Percentiles rank a stretch among this genome's conserved stretches.
phyloP scores from a whole-genome alignment of 805 yeast genomes.

The Priceomyces castillae region DNA sequence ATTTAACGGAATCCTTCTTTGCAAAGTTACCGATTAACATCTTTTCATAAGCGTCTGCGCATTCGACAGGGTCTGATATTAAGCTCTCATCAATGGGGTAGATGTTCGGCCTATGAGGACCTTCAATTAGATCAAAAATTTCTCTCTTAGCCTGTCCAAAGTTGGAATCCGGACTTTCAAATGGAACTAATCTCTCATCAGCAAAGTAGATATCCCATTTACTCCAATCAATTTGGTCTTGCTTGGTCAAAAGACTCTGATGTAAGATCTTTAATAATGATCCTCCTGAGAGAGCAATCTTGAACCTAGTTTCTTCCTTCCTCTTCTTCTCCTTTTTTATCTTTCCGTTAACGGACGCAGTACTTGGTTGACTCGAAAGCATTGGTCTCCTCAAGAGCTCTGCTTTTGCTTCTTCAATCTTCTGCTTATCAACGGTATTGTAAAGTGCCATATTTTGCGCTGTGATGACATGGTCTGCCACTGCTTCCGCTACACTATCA shows the following conservation, averaged over 20 bases:
- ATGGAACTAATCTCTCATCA: conserved; percentile 92
- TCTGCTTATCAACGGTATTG: conserved; percentile 35
- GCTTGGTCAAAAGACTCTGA: conserved; percentile 76
- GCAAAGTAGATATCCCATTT: conserved; percentile 97
- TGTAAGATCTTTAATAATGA: conserved; percentile 81
- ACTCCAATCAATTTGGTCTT: conserved; percentile 77
- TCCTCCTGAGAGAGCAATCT: conserved; percentile 92
- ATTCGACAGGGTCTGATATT: conserved; percentile 79
- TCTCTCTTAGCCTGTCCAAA: conserved; percentile 86
- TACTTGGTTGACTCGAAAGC: conserved; percentile 10
- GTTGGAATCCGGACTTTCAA: conserved; percentile 76
- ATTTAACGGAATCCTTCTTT: conserved; percentile 90
- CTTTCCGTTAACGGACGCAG: conserved; percentile 9
- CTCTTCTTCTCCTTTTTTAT: conserved; percentile 33
- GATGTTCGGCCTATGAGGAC: conserved; percentile 60
- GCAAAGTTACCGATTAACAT: conserved; percentile 86
- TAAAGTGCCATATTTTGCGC: conserved; percentile 77
- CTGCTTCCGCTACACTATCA: conserved; percentile 91
- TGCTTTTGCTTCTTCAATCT: conserved; percentile 31
- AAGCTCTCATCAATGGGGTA: conserved; percentile 79
- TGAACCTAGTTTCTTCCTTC: conserved; percentile 68
- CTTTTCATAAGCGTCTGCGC: conserved; percentile 92
- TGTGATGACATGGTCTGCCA: conserved; percentile 88
- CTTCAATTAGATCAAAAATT: conserved; percentile 67
- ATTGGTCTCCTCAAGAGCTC: conserved; percentile 16